phyloP scores from a whole-genome alignment of 176 grass and related monocot species.

The Calamus simplicifolius region DNA sequence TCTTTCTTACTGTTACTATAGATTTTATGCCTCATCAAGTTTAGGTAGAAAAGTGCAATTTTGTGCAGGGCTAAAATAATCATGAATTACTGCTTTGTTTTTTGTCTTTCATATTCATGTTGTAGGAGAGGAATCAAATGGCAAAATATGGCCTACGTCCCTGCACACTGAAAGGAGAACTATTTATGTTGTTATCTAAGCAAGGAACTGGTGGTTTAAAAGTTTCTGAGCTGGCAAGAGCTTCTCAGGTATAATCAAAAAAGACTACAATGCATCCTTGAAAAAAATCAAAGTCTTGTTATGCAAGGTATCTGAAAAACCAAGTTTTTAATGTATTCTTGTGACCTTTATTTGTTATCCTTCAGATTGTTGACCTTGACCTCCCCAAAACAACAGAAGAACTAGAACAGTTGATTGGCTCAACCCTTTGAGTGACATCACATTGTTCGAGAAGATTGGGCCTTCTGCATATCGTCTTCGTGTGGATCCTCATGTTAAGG shows the following conservation, averaged over 20 bases:
- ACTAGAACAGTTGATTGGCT: conserved; percentile 56
- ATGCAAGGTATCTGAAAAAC: too few relatives aligned
- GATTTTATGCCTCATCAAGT: too few relatives aligned
- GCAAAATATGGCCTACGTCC: conserved; percentile 81
- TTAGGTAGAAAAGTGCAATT: too few relatives aligned
- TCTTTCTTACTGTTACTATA: too few relatives aligned
- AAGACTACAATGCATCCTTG: too few relatives aligned
- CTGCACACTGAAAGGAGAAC: conserved; percentile 76
- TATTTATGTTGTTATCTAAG: conserved; percentile 77
- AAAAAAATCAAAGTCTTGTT: too few relatives aligned
- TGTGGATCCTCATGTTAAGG: conserved; percentile 86
- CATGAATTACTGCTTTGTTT: too few relatives aligned
- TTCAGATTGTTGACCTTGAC: conserved; percentile 67
- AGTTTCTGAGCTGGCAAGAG: conserved; percentile 63
- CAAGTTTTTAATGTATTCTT: too few relatives aligned
- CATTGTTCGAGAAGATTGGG: conserved; percentile 92
- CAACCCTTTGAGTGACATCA: conserved; percentile 96
- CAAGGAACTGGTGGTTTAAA: conserved; percentile 73
- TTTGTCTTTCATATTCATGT: too few relatives aligned
- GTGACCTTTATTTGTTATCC: too few relatives aligned
- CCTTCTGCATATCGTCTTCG: conserved; percentile 81
- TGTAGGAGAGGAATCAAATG: conserved; percentile 87
- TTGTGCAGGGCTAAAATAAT: too few relatives aligned
- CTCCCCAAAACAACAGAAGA: conserved; percentile 34
- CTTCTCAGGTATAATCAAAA: conserved; percentile 40